Evolutionary conservation across 257 asterid genomes (phyloP).

Genomic region (Gynochthodes officinalis): DNA sequence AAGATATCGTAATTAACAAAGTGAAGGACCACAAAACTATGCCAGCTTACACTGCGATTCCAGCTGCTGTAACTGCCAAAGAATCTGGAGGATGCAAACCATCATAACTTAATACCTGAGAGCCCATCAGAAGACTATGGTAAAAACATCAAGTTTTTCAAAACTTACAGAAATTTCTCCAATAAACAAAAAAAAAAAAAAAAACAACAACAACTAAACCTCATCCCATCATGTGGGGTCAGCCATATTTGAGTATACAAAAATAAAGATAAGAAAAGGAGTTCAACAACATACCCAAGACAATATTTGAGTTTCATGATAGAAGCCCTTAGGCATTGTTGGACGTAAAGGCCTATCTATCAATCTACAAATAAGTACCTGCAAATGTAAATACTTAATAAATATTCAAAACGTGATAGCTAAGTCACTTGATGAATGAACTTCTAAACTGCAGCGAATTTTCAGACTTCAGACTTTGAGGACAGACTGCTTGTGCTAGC

Average conservation of each 20-base stretch:
- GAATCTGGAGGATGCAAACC: constrained; percentile 96
- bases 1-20: constrained; percentile 4
- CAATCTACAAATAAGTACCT: constrained; percentile 96
- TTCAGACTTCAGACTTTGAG: neutral
- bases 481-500: neutral
- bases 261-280: too few relatives aligned
- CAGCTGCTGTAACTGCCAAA: constrained; percentile 96
- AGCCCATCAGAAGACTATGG: constrained; percentile 18
- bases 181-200: neutral
- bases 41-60: constrained; percentile 78
- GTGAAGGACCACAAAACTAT: constrained; percentile 16
- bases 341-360: constrained; percentile 97
- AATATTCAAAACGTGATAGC: neutral
- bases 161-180: too few relatives aligned
- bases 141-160: constrained; percentile 8
- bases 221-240: too few relatives aligned
- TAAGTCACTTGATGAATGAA: neutral
- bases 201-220: too few relatives aligned
- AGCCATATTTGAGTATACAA: too few relatives aligned
- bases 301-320: constrained; percentile 88
- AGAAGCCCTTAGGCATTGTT: constrained; percentile 92
- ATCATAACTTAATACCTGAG: constrained; percentile 93
- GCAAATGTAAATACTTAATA: constrained; percentile 36
- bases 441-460: neutral
- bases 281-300: constrained; percentile 67